Percentiles rank a stretch among this genome's conserved stretches.
These are phyloP conservation scores for Pouteria glomerata DNA, from an alignment of 148 eudicot genomes.

Conservation along the genomic window DNA sequence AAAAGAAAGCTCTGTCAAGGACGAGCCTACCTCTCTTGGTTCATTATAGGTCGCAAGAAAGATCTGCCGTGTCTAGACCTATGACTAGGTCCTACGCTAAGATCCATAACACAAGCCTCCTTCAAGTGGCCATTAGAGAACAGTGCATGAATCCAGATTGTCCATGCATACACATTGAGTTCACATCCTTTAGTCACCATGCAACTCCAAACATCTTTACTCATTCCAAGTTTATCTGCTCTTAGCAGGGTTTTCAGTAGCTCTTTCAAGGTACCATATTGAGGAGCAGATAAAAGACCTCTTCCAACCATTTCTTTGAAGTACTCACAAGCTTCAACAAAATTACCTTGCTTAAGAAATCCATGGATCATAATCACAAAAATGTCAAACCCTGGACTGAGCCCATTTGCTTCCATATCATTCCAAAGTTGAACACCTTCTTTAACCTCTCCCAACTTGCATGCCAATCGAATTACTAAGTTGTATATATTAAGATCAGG, in stretches of 20 bases:
- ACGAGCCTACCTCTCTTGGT: too few species aligned
- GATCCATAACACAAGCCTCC: too few species aligned
- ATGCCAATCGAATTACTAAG: slow-evolving; percentile 61
- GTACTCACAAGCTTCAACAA: slow-evolving; percentile 72
- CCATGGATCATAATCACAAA: slow-evolving; percentile 75
- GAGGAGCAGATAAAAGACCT: slow-evolving; percentile 79
- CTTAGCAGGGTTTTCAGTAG: slow-evolving; percentile 67
- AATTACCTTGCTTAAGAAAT: slow-evolving; percentile 48
- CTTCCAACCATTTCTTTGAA: slow-evolving; percentile 84
- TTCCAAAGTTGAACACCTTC: slow-evolving; percentile 66
- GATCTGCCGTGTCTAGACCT: too few species aligned
- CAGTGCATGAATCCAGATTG: slow-evolving; percentile 94
- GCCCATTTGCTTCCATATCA: slow-evolving; percentile 61
- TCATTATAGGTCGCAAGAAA: too few species aligned
- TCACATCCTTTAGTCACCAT: slow-evolving; percentile 73
- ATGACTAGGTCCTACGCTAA: too few species aligned
- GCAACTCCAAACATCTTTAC: slow-evolving; percentile 83
- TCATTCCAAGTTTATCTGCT: slow-evolving; percentile 69
- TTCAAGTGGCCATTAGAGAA: slow-evolving; percentile 81
- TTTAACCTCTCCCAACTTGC: slow-evolving; percentile 76
- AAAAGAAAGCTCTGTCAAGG: too few species aligned
- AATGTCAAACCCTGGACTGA: slow-evolving; percentile 64
- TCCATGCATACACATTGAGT: slow-evolving; percentile 87
- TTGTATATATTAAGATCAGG: slow-evolving; percentile 75
- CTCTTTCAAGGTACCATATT: slow-evolving; percentile 76